Evolutionary conservation across 2,329 filamentous ascomycete species (phyloP).

Genomic region (Colletotrichum costaricense): DNA sequence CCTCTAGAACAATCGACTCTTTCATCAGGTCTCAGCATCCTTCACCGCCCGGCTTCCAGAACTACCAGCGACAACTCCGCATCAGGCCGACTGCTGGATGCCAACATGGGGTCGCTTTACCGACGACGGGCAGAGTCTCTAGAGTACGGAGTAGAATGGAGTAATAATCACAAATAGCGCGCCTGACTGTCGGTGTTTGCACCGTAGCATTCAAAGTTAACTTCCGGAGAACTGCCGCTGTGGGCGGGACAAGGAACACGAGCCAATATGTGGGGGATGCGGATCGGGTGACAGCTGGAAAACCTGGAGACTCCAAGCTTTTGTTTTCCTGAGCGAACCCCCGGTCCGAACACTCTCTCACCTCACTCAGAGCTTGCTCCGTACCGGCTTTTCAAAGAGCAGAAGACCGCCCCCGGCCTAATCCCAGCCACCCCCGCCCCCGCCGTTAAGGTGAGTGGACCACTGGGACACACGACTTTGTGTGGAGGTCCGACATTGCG

Average conservation of each 20-base stretch:
- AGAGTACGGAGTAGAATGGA: not conserved
- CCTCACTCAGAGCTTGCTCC: too few species aligned
- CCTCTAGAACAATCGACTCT: not conserved
- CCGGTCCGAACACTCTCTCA: not conserved
- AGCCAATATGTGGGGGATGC: slow-evolving; percentile 20
- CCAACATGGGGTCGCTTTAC: not conserved
- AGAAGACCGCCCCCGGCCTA: not conserved
- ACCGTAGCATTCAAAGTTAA: not conserved
- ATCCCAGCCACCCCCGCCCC: slow-evolving; percentile 22
- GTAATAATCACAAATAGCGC: not conserved
- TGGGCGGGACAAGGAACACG: slow-evolving; percentile 2
- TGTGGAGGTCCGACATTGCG: slow-evolving; percentile 34
- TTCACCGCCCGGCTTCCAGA: not conserved
- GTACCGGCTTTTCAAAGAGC: not conserved
- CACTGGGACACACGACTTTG: not conserved
- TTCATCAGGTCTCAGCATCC: not conserved
- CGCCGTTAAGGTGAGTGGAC: slow-evolving; percentile 18
- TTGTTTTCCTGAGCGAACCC: slow-evolving; percentile 1
- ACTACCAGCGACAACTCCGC: not conserved
- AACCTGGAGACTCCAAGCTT: slow-evolving; percentile 30
- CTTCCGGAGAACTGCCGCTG: slow-evolving; percentile 15
- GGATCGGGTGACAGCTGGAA: slow-evolving; percentile 30
- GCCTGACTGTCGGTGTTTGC: not conserved
- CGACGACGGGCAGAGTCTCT: not conserved
- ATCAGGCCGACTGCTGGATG: not conserved